phyloP scores from a whole-genome alignment of 331 rosid species.

The Acacia concinna region DNA sequence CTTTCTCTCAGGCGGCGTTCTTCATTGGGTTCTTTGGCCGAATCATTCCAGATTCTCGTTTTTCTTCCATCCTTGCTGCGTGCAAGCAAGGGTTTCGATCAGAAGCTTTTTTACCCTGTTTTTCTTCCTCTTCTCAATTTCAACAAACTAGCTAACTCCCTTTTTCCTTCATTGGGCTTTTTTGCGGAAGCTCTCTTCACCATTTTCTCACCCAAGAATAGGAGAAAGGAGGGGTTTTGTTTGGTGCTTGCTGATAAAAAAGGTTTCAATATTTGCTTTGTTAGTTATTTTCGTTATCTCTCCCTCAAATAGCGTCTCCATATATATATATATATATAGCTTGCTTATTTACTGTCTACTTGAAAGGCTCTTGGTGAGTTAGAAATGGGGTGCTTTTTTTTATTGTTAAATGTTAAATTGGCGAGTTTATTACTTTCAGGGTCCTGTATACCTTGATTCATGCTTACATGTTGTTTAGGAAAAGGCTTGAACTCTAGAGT shows the following conservation, averaged over 20 bases:
- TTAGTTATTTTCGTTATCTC: background rate
- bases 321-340: background rate
- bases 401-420: background rate
- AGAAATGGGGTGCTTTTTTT: too few relatives aligned
- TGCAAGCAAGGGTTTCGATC: background rate
- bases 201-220: background rate
- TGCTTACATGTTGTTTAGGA: background rate
- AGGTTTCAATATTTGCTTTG: background rate
- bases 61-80: background rate
- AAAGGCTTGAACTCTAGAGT: background rate
- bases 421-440: background rate
- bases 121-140: background rate
- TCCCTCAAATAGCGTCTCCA: background rate
- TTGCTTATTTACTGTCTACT: background rate
- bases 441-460: background rate
- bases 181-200: background rate
- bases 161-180: background rate
- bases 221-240: background rate
- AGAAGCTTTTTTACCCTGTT: background rate
- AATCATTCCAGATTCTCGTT: background rate
- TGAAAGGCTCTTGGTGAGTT: background rate
- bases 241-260: background rate
- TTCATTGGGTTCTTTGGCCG: background rate
- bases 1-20: background rate
- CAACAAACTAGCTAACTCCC: background rate